These are phyloP conservation scores for Trametes cubensis DNA, from an alignment of 768 basidiomycete species.

Conservation along the genomic window DNA sequence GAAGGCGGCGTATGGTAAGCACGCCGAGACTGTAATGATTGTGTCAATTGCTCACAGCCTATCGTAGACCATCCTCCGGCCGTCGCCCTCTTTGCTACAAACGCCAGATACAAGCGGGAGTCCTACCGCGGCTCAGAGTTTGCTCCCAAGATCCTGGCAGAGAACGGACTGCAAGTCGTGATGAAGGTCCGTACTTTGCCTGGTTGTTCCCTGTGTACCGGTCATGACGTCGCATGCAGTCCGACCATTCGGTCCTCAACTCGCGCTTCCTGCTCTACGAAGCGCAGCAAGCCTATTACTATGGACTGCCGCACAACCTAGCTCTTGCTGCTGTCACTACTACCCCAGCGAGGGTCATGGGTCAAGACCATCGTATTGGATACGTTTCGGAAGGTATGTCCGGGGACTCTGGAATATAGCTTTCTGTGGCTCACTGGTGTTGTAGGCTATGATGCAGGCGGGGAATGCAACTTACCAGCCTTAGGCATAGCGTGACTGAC, in stretches of 20 bases:
- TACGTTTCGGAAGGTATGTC: constrained; percentile 55
- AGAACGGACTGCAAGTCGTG: constrained; percentile 57
- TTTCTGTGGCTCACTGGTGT: not conserved
- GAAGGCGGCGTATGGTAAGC: constrained; percentile 61
- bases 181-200: constrained; percentile 52
- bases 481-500: not conserved
- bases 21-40: not conserved
- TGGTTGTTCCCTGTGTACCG: not conserved
- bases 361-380: constrained; percentile 72
- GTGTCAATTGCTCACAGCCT: not conserved
- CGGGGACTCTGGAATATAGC: constrained; percentile 33
- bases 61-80: constrained; percentile 59
- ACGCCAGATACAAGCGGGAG: constrained; percentile 68
- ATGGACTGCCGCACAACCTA: constrained; percentile 64
- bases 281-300: constrained; percentile 69
- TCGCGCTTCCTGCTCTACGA: constrained; percentile 60
- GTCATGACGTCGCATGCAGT: constrained; percentile 34
- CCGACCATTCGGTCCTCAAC: constrained; percentile 57
- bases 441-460: constrained; percentile 16
- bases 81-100: constrained; percentile 80
- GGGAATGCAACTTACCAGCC: not conserved
- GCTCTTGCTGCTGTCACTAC: constrained; percentile 73
- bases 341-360: constrained; percentile 70
- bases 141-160: constrained; percentile 60
- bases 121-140: constrained; percentile 68